phyloP scores from a whole-genome alignment of 2,329 filamentous ascomycete species.

The Daldinia sp. region DNA sequence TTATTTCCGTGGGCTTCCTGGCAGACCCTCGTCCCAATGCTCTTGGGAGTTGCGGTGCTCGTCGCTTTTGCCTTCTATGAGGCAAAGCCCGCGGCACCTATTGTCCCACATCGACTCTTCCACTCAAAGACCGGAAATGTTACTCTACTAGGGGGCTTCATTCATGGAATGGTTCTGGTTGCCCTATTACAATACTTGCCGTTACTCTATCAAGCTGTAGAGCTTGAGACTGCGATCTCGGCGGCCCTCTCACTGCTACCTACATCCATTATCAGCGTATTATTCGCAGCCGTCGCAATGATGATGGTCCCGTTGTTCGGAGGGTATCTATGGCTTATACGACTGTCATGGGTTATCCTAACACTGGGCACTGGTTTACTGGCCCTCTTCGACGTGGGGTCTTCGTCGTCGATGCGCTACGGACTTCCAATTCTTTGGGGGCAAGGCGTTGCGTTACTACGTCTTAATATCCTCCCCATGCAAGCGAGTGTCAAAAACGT shows the following conservation, averaged over 20 bases:
- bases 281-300: conserved; percentile 1
- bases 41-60: neutral
- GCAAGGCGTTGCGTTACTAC: conserved; percentile 4
- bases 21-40: neutral
- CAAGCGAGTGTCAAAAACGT: neutral
- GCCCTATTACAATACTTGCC: conserved; percentile 1
- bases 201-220: neutral
- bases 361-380: conserved; percentile 1
- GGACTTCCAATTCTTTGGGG: conserved; percentile 4
- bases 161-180: neutral
- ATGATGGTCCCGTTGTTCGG: conserved; percentile 3
- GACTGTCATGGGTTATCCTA: neutral
- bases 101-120: neutral
- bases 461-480: conserved; percentile 1
- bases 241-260: neutral
- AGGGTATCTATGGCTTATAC: conserved; percentile 1
- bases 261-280: neutral
- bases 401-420: neutral
- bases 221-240: conserved; percentile 1
- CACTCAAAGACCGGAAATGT: neutral
- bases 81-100: neutral
- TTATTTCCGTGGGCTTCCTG: conserved; percentile 2
- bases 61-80: neutral
- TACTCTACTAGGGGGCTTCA: neutral
- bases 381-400: neutral